A percentile compares a stretch with the other conserved stretches of the same genome.
Evolutionary conservation across 306 rosid genomes (phyloP).

Genomic region (Trifolium fragiferum): DNA sequence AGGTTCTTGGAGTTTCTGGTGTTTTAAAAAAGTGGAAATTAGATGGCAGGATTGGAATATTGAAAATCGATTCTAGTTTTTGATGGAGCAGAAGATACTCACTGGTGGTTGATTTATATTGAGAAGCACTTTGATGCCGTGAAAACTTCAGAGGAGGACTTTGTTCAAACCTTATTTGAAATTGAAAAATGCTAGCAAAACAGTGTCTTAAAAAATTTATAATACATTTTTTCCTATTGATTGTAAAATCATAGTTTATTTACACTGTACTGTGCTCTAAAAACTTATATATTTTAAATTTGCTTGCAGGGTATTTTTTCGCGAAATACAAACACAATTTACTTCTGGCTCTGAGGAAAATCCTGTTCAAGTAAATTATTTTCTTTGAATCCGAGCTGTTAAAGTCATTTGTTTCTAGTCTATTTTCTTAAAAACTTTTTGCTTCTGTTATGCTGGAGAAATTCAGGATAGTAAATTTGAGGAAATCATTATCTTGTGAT

Average conservation of each 20-base stretch:
- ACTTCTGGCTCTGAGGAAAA: conserved; percentile 62
- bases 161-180: conserved; percentile 6
- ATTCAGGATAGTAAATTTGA: conserved; percentile 61
- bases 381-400: conserved; percentile 35
- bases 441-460: conserved; percentile 47
- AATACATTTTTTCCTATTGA: conserved; percentile 8
- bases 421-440: conserved; percentile 8
- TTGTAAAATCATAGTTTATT: neutral
- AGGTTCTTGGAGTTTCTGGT: neutral
- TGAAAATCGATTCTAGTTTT: neutral
- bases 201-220: neutral
- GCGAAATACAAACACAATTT: conserved; percentile 63
- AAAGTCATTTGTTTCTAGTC: conserved; percentile 34
- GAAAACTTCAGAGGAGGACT: neutral
- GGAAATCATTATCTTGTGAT: conserved; percentile 57
- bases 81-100: neutral
- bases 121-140: neutral
- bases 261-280: neutral
- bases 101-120: conserved; percentile 18
- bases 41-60: neutral
- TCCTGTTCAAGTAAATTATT: conserved; percentile 63
- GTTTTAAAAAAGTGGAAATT: neutral
- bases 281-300: conserved; percentile 31
- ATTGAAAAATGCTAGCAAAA: neutral
- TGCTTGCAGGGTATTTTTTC: conserved; percentile 71